Percentiles rank a stretch among this genome's conserved stretches.
These are phyloP conservation scores for Euphrasia arctica DNA, from an alignment of 305 asterid species.

Conservation along the genomic window DNA sequence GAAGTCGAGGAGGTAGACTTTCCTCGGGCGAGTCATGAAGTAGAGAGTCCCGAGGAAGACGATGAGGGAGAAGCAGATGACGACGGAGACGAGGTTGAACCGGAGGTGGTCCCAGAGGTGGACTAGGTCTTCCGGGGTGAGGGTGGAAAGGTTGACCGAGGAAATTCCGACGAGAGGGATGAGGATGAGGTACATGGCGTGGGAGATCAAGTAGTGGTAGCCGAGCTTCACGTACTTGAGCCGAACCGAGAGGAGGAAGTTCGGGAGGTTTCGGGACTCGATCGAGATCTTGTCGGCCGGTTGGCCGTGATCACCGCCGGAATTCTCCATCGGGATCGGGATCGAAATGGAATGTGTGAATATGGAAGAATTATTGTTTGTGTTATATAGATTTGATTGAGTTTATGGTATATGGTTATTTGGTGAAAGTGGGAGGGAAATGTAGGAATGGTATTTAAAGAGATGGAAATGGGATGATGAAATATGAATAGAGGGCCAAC, in stretches of 20 bases:
- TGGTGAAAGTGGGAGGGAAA: neutral
- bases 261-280: conserved; percentile 41
- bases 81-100: conserved; percentile 47
- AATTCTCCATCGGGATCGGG: conserved; percentile 20
- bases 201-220: conserved; percentile 57
- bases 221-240: conserved; percentile 79
- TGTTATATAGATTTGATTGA: neutral
- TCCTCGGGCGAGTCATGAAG: conserved; percentile 61
- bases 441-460: no score
- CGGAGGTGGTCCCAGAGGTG: conserved; percentile 43
- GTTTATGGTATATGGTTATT: neutral
- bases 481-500: neutral
- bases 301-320: neutral
- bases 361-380: neutral
- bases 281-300: conserved; percentile 24
- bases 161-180: conserved; percentile 38
- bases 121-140: conserved; percentile 34
- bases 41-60: conserved; percentile 57
- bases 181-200: conserved; percentile 51
- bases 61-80: conserved; percentile 38
- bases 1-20: conserved; percentile 57
- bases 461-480: neutral
- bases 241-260: conserved; percentile 49
- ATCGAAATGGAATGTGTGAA: neutral
- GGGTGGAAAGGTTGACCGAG: conserved; percentile 35